Evolutionary conservation across 164 flowering plant genomes (phyloP).

Genomic region (Magnolia officinalis): DNA sequence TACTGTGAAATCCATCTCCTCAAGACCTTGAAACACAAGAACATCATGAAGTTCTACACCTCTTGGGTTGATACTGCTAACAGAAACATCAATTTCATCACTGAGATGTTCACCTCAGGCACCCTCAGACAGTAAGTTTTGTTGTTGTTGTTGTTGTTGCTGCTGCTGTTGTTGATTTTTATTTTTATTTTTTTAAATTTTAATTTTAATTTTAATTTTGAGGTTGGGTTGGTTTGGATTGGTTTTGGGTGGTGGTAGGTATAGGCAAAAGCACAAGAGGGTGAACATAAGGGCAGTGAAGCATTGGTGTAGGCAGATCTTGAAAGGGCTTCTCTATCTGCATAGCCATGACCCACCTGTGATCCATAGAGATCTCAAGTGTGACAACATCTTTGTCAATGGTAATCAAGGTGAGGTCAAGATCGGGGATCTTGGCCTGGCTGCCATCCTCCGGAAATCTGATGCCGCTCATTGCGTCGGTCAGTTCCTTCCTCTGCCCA

Average conservation of each 20-base stretch:
- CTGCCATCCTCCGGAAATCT: constrained; percentile 86
- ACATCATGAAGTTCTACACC: constrained; percentile 93
- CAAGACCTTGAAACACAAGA: constrained; percentile 81
- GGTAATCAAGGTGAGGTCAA: constrained; percentile 96
- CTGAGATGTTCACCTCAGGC: constrained; percentile 98
- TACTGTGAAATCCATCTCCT: constrained; percentile 92
- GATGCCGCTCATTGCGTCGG: constrained; percentile 92
- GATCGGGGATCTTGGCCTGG: constrained; percentile 96
- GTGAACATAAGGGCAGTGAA: constrained; percentile 91
- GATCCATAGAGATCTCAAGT: constrained; percentile 94
- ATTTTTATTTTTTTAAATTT: background rate
- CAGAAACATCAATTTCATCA: constrained; percentile 86
- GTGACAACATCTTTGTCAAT: constrained; percentile 94
- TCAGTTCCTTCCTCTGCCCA: constrained; percentile 23
- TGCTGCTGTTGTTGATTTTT: background rate
- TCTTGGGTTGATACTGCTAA: constrained; percentile 91
- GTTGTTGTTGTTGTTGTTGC: constrained; percentile 11
- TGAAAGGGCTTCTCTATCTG: constrained; percentile 85
- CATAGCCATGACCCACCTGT: constrained; percentile 90
- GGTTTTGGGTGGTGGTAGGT: constrained; percentile 35
- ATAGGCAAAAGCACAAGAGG: constrained; percentile 82
- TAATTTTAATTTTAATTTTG: background rate
- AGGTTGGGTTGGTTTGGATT: background rate
- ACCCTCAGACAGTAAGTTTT: constrained; percentile 81
- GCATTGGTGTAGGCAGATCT: constrained; percentile 97